Conservation (phyloP, 1,284 basidiomycete genomes). For the Melampsora larici-populina region DNA sequence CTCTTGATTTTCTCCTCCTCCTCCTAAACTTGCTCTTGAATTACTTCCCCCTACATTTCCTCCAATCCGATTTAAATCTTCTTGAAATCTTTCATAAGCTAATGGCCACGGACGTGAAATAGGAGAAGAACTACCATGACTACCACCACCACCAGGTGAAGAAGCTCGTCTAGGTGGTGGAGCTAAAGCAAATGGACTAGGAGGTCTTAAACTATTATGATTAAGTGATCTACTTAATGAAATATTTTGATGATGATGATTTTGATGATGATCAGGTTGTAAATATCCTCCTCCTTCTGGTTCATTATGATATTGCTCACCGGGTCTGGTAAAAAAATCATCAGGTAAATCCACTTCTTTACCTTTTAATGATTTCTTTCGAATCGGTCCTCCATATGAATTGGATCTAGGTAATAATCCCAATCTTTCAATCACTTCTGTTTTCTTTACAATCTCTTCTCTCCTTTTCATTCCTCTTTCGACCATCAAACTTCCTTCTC, state of each 20-base stretch:
- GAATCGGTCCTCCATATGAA: not conserved
- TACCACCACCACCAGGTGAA: not conserved
- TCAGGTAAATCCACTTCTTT: conserved; percentile 32
- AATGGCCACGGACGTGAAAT: too few relatives aligned
- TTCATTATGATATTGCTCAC: too few relatives aligned
- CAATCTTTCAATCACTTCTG: conserved; percentile 25
- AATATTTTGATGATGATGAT: too few relatives aligned
- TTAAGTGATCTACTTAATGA: conserved; percentile 4
- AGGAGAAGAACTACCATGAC: too few relatives aligned
- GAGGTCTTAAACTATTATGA: not conserved
- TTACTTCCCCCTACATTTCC: too few relatives aligned
- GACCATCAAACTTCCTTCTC: conserved; percentile 5
- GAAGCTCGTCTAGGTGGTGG: conserved; percentile 6
- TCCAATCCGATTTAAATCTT: too few relatives aligned
- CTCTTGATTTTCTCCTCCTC: too few relatives aligned
- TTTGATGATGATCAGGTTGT: not conserved
- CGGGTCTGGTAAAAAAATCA: not conserved
- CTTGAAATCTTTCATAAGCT: too few relatives aligned
- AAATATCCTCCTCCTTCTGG: not conserved
- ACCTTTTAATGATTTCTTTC: conserved; percentile 36
- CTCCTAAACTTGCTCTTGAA: too few relatives aligned
- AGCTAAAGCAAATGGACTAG: conserved; percentile 11
- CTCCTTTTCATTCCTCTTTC: not conserved
- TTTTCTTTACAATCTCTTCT: not conserved
- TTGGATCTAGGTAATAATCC: conserved; percentile 15